Evolutionary conservation across 441 rosid genomes (phyloP).

Genomic region (Populus tomentosa): DNA sequence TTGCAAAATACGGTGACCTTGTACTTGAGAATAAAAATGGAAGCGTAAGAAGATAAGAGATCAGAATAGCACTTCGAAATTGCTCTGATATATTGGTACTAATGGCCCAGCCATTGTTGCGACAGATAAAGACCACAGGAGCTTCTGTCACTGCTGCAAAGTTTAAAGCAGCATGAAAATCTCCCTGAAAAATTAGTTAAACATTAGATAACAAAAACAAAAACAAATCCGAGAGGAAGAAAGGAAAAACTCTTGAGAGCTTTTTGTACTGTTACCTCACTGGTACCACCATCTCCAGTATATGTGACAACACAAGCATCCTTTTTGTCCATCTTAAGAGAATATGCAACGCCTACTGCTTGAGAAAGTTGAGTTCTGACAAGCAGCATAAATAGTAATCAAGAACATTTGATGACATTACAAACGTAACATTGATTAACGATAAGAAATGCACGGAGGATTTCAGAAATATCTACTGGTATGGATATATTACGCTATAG

Average conservation of each 20-base stretch:
- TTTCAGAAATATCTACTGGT: not conserved
- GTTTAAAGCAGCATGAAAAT: slow-evolving; percentile 85
- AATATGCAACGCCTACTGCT: slow-evolving; percentile 92
- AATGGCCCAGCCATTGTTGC: slow-evolving; percentile 97
- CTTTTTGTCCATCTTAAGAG: slow-evolving; percentile 76
- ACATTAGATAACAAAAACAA: not conserved
- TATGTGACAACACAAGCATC: slow-evolving; percentile 71
- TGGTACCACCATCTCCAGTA: slow-evolving; percentile 82
- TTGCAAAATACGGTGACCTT: not conserved
- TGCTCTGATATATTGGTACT: slow-evolving; percentile 86
- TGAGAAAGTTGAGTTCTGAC: slow-evolving; percentile 84
- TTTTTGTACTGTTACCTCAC: slow-evolving; percentile 53
- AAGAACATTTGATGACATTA: not conserved
- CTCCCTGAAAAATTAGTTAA: slow-evolving; percentile 51
- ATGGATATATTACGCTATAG: slow-evolving; percentile 59
- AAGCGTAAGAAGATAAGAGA: not conserved
- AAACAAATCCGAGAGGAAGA: not conserved
- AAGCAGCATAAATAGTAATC: not conserved
- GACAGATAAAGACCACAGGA: slow-evolving; percentile 82
- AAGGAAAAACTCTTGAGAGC: not conserved
- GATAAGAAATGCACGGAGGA: not conserved
- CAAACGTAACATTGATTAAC: not conserved
- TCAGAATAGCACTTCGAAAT: slow-evolving; percentile 58
- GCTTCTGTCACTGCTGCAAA: slow-evolving; percentile 88
- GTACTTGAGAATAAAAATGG: not conserved